A percentile compares a stretch with the other conserved stretches of the same genome.
These are phyloP conservation scores for Raddia guianensis DNA, from an alignment of 176 grass and related monocot species.

Conservation along the genomic window DNA sequence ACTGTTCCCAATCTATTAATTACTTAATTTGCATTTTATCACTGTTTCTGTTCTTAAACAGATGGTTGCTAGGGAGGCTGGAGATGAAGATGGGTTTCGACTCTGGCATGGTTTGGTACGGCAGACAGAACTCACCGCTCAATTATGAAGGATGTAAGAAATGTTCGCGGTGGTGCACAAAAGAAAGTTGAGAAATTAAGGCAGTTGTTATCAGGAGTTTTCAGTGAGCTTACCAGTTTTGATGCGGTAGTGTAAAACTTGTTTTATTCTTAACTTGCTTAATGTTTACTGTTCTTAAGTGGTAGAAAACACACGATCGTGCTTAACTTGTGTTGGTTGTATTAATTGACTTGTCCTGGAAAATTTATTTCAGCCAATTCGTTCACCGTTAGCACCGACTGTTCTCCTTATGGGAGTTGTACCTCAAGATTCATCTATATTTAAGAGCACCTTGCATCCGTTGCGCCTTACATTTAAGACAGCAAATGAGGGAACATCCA, in stretches of 20 bases:
- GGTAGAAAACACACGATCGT: slow-evolving; percentile 24
- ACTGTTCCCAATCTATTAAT: not conserved
- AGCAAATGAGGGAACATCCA: slow-evolving; percentile 66
- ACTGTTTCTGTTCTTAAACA: slow-evolving; percentile 42
- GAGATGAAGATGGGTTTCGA: slow-evolving; percentile 86
- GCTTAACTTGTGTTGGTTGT: slow-evolving; percentile 19
- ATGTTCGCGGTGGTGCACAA: slow-evolving; percentile 75
- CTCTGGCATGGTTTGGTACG: slow-evolving; percentile 86
- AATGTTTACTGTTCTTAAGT: slow-evolving; percentile 1
- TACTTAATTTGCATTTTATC: not conserved
- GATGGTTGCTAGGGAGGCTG: slow-evolving; percentile 68
- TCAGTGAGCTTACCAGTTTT: slow-evolving; percentile 93
- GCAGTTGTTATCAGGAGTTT: slow-evolving; percentile 68
- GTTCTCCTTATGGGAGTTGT: slow-evolving; percentile 74
- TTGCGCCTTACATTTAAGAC: slow-evolving; percentile 86
- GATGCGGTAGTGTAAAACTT: slow-evolving; percentile 74
- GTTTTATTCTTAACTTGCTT: not conserved
- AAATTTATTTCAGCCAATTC: slow-evolving; percentile 75
- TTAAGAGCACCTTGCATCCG: slow-evolving; percentile 83
- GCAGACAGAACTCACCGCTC: slow-evolving; percentile 82
- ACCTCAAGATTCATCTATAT: slow-evolving; percentile 85
- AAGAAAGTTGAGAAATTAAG: slow-evolving; percentile 91
- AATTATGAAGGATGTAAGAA: slow-evolving; percentile 93
- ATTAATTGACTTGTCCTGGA: slow-evolving; percentile 35
- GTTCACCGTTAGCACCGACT: slow-evolving; percentile 72